These are phyloP conservation scores for Erigeron philadelphicus DNA, from an alignment of 140 eudicot species.

Conservation along the genomic window DNA sequence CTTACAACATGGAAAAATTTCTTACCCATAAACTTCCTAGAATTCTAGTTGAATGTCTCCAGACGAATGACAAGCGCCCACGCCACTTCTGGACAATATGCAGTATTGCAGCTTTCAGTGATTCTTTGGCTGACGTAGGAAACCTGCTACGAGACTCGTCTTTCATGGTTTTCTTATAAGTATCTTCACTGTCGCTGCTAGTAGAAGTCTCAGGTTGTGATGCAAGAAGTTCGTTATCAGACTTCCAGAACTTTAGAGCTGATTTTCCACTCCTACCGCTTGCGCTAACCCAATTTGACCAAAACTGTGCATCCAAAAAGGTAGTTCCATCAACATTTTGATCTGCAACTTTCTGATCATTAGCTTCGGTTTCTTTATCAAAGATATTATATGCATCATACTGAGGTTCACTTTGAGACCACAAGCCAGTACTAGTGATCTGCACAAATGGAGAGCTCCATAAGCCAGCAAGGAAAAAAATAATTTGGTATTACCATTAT, in stretches of 20 bases:
- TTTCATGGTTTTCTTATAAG: constrained; percentile 34
- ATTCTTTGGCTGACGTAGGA: constrained; percentile 54
- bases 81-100: constrained; percentile 69
- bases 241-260: constrained; percentile 44
- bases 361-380: constrained; percentile 29
- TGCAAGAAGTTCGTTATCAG: constrained; percentile 45
- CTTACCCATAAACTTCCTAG: constrained; percentile 86
- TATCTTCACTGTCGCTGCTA: constrained; percentile 41
- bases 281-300: constrained; percentile 66
- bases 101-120: constrained; percentile 58
- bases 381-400: constrained; percentile 27
- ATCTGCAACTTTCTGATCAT: constrained; percentile 27
- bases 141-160: constrained; percentile 51
- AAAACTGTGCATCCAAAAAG: constrained; percentile 40
- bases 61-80: constrained; percentile 65
- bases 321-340: constrained; percentile 39
- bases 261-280: constrained; percentile 44
- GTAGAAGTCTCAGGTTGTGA: constrained; percentile 48
- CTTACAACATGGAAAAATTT: background rate
- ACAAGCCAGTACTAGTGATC: constrained; percentile 88
- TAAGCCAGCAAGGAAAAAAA: background rate
- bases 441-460: constrained; percentile 30
- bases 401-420: constrained; percentile 65
- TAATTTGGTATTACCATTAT: background rate
- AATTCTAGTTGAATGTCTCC: constrained; percentile 58